Evolutionary conservation across 371 early-diverging fungal species (phyloP), one percentile per base, ranked within the genome.

Genomic region (Funneliformis caledonium): DNA sequence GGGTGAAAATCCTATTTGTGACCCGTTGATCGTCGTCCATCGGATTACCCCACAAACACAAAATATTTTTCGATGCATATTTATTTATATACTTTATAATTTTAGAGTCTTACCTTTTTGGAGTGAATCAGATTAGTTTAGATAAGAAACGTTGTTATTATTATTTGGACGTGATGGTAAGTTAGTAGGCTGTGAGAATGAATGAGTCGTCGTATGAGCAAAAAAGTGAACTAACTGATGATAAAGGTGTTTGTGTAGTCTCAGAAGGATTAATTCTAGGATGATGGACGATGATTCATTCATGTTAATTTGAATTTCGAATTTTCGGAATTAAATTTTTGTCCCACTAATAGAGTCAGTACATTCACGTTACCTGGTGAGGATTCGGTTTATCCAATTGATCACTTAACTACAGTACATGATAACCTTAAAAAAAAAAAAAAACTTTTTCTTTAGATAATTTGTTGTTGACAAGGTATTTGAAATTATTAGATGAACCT

Each of bases 161-260:
- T 45, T 45, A 12, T 31, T 37, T 9, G 43, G 16, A 68, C 42
- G 42, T 47, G 19, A 2, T 72, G 45, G n/a, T 19, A 22, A 2
- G 47, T 26, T 48, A 33, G 48, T n/a, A 33, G 22, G 64, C 26
- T 62, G 64, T 95, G 93, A 91, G 96, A 95, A 19, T 95, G 95
- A 7, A 86, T 95, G 42, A 92, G 26, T 26, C 26, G 94, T 93
- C 89, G 91, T 0, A 91, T 94, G 96, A 80, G 95, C 94, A 0
- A 88, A 88, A 76, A 82, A 82, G 11, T 85, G 96, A 92, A 0
- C 93, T 91, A 6, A 89, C 95, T 2, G 89, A 94, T 43, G 93
- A 93, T 83, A 94, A 95, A 1, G 87, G 93, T 3, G 87, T 92
- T 37, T 87, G 96, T 11, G 96, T 95, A 83, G 79, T 93, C 52